Base-by-base conservation (phyloP, 1,284 basidiomycete genomes). In the Phellopilus nigrolimitatus region DNA sequence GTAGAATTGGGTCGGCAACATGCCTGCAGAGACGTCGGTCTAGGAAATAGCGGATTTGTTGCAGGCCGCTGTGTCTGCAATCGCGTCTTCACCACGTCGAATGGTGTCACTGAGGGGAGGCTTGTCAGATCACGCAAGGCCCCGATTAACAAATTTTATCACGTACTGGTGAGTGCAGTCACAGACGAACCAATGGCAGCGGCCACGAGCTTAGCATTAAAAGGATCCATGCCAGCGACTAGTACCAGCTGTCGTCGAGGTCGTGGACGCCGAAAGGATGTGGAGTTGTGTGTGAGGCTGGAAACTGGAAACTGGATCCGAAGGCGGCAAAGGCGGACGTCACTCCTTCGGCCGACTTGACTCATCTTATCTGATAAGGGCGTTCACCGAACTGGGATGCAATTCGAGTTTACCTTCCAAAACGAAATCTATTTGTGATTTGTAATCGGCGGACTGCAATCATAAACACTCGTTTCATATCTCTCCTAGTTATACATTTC, bases 61-160 rank as follows among this genome's bases (percentile, higher is more conserved):
- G 54, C 47, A 21, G 72, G 74, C 37, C 80, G 79, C 65, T 92
- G 88, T 1, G 88, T 91, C 67, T 95, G 91, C 17, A 95, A 69
- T n/a, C 93, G 80, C 17, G 93, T 95, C 68, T 95, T 95, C 60
- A 95, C 79, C 50, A 95, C 90, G 67, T 95, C 92, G 64, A 95
- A 94, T 2, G 92, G 92, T 4, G 92, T 95, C 93, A 95, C 91
- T 94, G 64, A 1, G 54, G 22, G 30, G 38, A 33, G 48, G 39
- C 39, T 27, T 37, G 38, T 47, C 52, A 61, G 46, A 57, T 46
- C 33, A 5, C 15, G 30, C n/a, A 19, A 30, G 31, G 17, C 33
- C 28, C 41, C 44, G 31, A 24, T 25, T 15, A 15, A 41, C 21
- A 17, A 47, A 47, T 22, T 31, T 41, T 22, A 12, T n/a, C 1